Evolutionary conservation across 352 stramenopile genomes (phyloP).

Genomic region (Phytophthora litchii): DNA sequence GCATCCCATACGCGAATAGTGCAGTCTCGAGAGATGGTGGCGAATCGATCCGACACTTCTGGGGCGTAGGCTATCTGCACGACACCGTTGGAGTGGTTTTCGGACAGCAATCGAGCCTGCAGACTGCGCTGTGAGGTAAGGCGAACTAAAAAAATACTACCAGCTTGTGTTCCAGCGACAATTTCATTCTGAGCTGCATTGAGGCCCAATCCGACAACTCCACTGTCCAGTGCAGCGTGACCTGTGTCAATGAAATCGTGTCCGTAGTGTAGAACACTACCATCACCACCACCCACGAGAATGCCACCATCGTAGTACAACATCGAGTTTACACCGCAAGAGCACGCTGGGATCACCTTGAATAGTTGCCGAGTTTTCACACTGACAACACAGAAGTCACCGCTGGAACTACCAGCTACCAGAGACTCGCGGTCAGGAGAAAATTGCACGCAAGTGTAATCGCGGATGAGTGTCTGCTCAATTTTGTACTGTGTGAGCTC

Average conservation of each 20-base stretch:
- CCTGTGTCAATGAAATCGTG: constrained; percentile 74
- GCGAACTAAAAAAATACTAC: constrained; percentile 76
- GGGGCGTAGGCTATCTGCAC: constrained; percentile 81
- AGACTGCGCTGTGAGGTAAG: constrained; percentile 38
- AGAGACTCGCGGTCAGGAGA: constrained; percentile 81
- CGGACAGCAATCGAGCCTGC: constrained; percentile 37
- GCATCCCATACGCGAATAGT: constrained; percentile 92
- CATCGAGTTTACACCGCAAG: constrained; percentile 78
- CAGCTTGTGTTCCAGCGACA: constrained; percentile 77
- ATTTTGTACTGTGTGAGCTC: constrained; percentile 76
- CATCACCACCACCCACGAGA: constrained; percentile 87
- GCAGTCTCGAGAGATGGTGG: constrained; percentile 86
- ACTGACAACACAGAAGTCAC: constrained; percentile 85
- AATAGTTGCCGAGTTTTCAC: constrained; percentile 76
- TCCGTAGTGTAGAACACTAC: constrained; percentile 84
- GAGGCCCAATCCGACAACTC: constrained; percentile 60
- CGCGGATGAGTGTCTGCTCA: constrained; percentile 73
- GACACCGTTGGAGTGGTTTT: constrained; percentile 85
- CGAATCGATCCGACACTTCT: constrained; percentile 88
- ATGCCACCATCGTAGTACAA: constrained; percentile 49
- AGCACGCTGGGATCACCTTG: constrained; percentile 79
- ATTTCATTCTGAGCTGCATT: constrained; percentile 67
- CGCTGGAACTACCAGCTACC: constrained; percentile 85
- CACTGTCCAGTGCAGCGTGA: constrained; percentile 69
- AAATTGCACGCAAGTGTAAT: constrained; percentile 89